Conservation (phyloP, 129 eudicot species). For the Saussurea involucrata region DNA sequence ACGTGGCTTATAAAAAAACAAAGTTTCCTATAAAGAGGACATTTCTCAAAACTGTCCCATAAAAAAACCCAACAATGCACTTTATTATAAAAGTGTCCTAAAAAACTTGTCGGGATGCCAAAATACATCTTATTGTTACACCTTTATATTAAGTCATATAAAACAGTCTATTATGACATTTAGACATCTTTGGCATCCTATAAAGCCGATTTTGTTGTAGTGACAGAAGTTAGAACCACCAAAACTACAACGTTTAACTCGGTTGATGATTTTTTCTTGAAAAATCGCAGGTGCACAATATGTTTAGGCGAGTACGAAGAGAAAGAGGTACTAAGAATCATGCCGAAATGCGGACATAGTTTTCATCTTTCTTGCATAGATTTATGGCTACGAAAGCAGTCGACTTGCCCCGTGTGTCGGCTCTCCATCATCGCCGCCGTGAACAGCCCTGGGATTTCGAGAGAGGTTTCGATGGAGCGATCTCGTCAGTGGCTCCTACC, state of each 20-base stretch:
- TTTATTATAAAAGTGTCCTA: neutral
- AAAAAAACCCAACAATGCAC: neutral
- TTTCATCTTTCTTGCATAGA: slow-evolving; percentile 93
- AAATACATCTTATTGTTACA: neutral
- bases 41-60: neutral
- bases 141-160: neutral
- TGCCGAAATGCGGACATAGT: slow-evolving; percentile 96
- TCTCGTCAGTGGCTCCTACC: slow-evolving; percentile 65
- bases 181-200: neutral
- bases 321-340: slow-evolving; percentile 82
- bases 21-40: neutral
- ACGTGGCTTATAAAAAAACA: neutral
- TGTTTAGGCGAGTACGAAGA: slow-evolving; percentile 93
- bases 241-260: neutral
- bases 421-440: slow-evolving; percentile 36
- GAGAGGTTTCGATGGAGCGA: slow-evolving; percentile 40
- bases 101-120: neutral
- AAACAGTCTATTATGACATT: neutral
- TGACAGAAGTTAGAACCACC: neutral
- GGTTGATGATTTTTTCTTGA: neutral
- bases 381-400: slow-evolving; percentile 79
- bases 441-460: slow-evolving; percentile 41
- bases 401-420: slow-evolving; percentile 97
- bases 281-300: slow-evolving; percentile 64
- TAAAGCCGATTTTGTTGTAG: neutral